These are phyloP conservation scores for Sesbania bispinosa DNA, from an alignment of 306 rosid species.

Conservation along the genomic window DNA sequence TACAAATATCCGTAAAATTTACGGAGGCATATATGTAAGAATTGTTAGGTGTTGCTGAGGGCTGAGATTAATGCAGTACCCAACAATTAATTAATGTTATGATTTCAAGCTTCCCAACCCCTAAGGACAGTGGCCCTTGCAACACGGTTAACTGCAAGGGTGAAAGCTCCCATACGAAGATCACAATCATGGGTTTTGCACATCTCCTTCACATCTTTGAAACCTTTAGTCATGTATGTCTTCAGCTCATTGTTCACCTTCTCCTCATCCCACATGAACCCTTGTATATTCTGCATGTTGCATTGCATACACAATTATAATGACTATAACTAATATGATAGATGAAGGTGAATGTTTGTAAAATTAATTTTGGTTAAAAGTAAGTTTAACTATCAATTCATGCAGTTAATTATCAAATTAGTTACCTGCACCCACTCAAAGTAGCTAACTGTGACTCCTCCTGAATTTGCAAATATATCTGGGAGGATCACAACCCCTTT, in stretches of 20 bases:
- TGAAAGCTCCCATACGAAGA: slow-evolving; percentile 83
- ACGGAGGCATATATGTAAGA: too few species aligned
- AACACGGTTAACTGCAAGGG: slow-evolving; percentile 72
- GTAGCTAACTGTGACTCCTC: slow-evolving; percentile 90
- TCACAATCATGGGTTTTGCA: slow-evolving; percentile 68
- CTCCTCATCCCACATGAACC: slow-evolving; percentile 75
- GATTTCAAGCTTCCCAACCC: slow-evolving; percentile 75
- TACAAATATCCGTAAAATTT: too few species aligned
- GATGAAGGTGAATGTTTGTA: too few species aligned
- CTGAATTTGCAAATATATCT: slow-evolving; percentile 80
- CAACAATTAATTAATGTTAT: too few species aligned
- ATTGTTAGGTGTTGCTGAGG: too few species aligned
- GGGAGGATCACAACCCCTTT: slow-evolving; percentile 81
- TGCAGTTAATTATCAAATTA: neutral
- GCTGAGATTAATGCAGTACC: too few species aligned
- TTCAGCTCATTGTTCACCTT: slow-evolving; percentile 63
- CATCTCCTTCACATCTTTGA: slow-evolving; percentile 73
- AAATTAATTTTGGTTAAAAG: too few species aligned
- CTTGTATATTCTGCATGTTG: slow-evolving; percentile 67
- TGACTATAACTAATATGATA: too few species aligned
- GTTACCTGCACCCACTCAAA: slow-evolving; percentile 92
- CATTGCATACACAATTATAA: too few species aligned
- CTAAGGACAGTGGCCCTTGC: slow-evolving; percentile 74
- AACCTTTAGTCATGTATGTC: slow-evolving; percentile 63
- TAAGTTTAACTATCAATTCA: too few species aligned